Percentiles rank a stretch among this genome's conserved stretches.
Conservation (phyloP, 2,329 filamentous ascomycete species). For the Cordyceps militaris region DNA sequence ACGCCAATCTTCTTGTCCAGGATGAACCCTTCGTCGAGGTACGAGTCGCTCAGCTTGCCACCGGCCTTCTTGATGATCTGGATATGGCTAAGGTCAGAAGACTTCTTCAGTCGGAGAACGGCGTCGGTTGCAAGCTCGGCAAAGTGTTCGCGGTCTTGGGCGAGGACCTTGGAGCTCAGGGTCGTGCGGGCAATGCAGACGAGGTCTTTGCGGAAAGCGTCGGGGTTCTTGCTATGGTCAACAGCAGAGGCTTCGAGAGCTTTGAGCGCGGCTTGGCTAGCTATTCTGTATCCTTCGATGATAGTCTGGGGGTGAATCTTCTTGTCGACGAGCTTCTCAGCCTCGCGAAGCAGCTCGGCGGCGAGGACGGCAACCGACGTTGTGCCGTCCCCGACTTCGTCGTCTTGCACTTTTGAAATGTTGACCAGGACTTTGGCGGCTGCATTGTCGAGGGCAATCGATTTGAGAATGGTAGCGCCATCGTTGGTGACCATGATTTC, state of each 20-base stretch:
- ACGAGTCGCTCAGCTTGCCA: conserved; percentile 94
- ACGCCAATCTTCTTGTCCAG: conserved; percentile 98
- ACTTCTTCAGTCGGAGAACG: conserved; percentile 80
- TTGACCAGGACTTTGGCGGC: conserved; percentile 98
- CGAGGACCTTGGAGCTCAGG: conserved; percentile 92
- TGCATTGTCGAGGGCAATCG: conserved; percentile 96
- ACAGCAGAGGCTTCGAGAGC: conserved; percentile 80
- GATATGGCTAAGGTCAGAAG: conserved; percentile 91
- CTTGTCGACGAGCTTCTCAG: conserved; percentile 93
- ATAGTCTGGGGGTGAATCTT: conserved; percentile 99
- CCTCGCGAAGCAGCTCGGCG: conserved; percentile 89
- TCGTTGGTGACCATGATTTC: conserved; percentile 99
- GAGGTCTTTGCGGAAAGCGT: conserved; percentile 83
- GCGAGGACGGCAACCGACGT: conserved; percentile 96
- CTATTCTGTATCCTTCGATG: conserved; percentile 98
- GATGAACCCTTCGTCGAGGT: conserved; percentile 96
- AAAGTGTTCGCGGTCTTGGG: conserved; percentile 90
- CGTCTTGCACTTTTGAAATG: conserved; percentile 98
- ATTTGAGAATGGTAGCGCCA: conserved; percentile 95
- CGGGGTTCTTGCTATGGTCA: conserved; percentile 77
- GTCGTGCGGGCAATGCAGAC: conserved; percentile 89
- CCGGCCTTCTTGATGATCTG: conserved; percentile 99
- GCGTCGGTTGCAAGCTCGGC: conserved; percentile 84
- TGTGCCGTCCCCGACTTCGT: conserved; percentile 96
- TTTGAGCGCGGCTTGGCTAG: conserved; percentile 77